These are phyloP conservation scores for Solanum gandarillasii DNA, from an alignment of 257 asterid species.

Conservation along the genomic window DNA sequence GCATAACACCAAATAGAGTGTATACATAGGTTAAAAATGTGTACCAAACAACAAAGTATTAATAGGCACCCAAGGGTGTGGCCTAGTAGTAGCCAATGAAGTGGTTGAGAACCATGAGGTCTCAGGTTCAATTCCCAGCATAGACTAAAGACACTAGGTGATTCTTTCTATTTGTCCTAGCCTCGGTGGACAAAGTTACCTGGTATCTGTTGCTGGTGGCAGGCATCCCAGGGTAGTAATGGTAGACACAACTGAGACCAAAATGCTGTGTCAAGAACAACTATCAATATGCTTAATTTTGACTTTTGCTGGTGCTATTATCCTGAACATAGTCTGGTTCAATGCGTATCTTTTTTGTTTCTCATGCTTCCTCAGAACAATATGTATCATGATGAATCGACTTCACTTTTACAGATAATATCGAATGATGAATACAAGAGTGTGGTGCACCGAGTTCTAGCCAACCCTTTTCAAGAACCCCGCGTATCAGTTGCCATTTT, in stretches of 20 bases:
- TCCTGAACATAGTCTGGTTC: not conserved
- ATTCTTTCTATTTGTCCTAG: not conserved
- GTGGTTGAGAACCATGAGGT: too few relatives aligned
- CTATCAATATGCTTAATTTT: not conserved
- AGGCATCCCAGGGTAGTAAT: not conserved
- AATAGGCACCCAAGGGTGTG: not conserved
- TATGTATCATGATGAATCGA: not conserved
- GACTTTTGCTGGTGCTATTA: not conserved
- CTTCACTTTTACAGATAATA: conserved; percentile 23
- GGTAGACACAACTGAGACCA: not conserved
- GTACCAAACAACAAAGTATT: not conserved
- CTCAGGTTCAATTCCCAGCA: not conserved
- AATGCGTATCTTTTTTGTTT: not conserved
- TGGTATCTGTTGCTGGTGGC: not conserved
- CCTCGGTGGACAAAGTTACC: not conserved
- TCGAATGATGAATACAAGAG: conserved; percentile 33
- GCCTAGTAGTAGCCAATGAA: not conserved
- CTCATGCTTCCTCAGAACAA: not conserved
- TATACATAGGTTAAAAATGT: too few relatives aligned
- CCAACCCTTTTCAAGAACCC: conserved; percentile 21
- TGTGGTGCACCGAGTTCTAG: conserved; percentile 33
- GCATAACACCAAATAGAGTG: not conserved
- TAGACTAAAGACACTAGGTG: not conserved
- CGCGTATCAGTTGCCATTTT: conserved; percentile 31
- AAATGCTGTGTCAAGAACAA: not conserved